Conservation (phyloP, 306 rosid genomes). For the Pyrus pyrifolia region DNA sequence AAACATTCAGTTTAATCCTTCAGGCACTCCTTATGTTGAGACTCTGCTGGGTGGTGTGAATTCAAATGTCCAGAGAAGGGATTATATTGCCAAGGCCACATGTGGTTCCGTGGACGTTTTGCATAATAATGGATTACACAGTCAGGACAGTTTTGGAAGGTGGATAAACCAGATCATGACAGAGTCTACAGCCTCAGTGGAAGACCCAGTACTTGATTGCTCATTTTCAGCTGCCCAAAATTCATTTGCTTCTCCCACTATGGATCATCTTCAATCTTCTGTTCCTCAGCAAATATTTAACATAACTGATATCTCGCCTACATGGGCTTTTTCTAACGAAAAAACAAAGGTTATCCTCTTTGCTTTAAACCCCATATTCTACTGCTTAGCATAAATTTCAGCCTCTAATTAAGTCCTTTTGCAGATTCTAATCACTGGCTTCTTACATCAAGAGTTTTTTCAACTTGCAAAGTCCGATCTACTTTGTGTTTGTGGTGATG, state of each 20-base stretch:
- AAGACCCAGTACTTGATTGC: constrained; percentile 46
- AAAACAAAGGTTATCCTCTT: constrained; percentile 72
- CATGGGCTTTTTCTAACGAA: constrained; percentile 72
- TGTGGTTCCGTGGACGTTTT: constrained; percentile 25
- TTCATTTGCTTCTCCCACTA: constrained; percentile 29
- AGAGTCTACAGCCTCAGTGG: constrained; percentile 51
- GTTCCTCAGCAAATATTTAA: constrained; percentile 62
- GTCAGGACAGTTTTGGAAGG: constrained; percentile 88
- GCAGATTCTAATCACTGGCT: constrained; percentile 80
- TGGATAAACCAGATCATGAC: constrained; percentile 58
- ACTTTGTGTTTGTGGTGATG: constrained; percentile 66
- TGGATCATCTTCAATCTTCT: constrained; percentile 44
- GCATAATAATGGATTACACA: constrained; percentile 48
- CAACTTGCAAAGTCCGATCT: constrained; percentile 62
- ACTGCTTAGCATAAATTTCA: not conserved
- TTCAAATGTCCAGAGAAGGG: constrained; percentile 30
- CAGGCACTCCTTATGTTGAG: constrained; percentile 29
- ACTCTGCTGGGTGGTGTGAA: constrained; percentile 31
- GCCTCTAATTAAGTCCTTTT: constrained; percentile 8
- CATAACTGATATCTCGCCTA: constrained; percentile 72
- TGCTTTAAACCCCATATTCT: not conserved
- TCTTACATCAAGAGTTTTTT: constrained; percentile 44
- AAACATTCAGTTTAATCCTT: constrained; percentile 27
- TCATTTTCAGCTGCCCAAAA: constrained; percentile 41
- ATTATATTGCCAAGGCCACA: constrained; percentile 23